These are phyloP conservation scores for Tetraselmis chui DNA, from an alignment of 139 green algal genomes.

Conservation along the genomic window DNA sequence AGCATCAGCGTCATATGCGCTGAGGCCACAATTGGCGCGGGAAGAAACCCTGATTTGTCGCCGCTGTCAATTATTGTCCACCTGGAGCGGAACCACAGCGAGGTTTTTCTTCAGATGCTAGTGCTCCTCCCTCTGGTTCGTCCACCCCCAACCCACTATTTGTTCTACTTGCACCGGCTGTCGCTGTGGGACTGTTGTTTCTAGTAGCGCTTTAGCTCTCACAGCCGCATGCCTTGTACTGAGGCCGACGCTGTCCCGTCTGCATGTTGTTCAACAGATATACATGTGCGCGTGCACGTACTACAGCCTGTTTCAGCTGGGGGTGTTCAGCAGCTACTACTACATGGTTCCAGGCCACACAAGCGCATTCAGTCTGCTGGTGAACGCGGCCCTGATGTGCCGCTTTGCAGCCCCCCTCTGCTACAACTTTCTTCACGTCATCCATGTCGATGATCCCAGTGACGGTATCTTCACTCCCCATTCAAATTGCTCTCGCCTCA, in stretches of 20 bases:
- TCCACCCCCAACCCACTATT: neutral
- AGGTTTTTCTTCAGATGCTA: constrained; percentile 36
- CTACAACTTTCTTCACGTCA: constrained; percentile 89
- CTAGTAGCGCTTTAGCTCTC: no score
- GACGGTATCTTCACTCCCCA: constrained; percentile 21
- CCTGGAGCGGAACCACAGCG: constrained; percentile 27
- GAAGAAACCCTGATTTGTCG: constrained; percentile 64
- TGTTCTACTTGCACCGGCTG: no score
- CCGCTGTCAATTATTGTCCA: constrained; percentile 57
- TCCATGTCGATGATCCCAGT: constrained; percentile 47
- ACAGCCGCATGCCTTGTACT: no score
- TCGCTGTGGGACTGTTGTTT: no score
- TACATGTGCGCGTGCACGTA: constrained; percentile 89
- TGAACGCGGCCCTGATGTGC: constrained; percentile 68
- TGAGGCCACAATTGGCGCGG: constrained; percentile 75
- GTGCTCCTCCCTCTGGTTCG: constrained; percentile 49
- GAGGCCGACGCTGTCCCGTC: no score
- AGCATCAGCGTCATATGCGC: constrained; percentile 71
- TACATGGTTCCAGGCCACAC: constrained; percentile 63
- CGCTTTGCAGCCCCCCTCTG: constrained; percentile 86
- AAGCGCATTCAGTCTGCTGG: constrained; percentile 46
- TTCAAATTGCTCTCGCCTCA: neutral
- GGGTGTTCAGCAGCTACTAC: constrained; percentile 63
- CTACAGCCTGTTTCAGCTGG: constrained; percentile 83
- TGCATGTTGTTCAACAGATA: neutral